Conservation (phyloP, 352 stramenopile species). For the Phytophthora palmivora region DNA sequence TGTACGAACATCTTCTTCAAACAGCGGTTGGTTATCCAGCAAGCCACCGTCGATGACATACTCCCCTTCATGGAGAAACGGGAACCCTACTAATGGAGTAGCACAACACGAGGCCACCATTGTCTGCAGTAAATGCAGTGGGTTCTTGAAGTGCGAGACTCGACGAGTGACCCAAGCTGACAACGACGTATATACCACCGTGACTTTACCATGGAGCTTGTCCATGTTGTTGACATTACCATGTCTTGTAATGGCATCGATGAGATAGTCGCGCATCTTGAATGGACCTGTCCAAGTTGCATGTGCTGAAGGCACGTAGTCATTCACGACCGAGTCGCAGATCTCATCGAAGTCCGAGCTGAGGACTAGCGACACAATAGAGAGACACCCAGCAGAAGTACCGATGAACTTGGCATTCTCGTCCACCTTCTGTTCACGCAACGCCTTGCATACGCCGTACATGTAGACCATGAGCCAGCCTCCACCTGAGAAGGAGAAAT, state of each 20-base stretch:
- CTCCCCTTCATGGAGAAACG: conserved; percentile 59
- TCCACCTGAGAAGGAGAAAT: conserved; percentile 58
- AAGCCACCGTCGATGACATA: conserved; percentile 68
- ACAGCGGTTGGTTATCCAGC: conserved; percentile 63
- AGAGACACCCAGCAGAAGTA: conserved; percentile 50
- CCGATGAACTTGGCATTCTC: conserved; percentile 52
- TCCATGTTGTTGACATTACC: conserved; percentile 39
- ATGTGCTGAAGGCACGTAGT: conserved; percentile 46
- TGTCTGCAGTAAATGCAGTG: conserved; percentile 48
- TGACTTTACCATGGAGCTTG: conserved; percentile 37
- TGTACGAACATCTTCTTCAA: conserved; percentile 41
- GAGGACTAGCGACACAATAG: conserved; percentile 46
- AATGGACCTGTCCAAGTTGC: conserved; percentile 41
- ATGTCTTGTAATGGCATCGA: conserved; percentile 45
- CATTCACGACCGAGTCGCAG: conserved; percentile 44
- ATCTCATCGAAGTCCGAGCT: conserved; percentile 59
- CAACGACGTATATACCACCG: conserved; percentile 65
- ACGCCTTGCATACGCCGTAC: conserved; percentile 64
- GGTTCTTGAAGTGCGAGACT: conserved; percentile 46
- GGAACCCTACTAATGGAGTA: conserved; percentile 53
- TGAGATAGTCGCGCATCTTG: conserved; percentile 59
- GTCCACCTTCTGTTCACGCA: conserved; percentile 50
- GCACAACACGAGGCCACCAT: conserved; percentile 65
- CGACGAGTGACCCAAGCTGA: conserved; percentile 47
- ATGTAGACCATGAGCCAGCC: conserved; percentile 73